These are phyloP conservation scores for Ceratocystiopsis sp. DNA, from an alignment of 2,329 filamentous ascomycete genomes.

Conservation along the genomic window DNA sequence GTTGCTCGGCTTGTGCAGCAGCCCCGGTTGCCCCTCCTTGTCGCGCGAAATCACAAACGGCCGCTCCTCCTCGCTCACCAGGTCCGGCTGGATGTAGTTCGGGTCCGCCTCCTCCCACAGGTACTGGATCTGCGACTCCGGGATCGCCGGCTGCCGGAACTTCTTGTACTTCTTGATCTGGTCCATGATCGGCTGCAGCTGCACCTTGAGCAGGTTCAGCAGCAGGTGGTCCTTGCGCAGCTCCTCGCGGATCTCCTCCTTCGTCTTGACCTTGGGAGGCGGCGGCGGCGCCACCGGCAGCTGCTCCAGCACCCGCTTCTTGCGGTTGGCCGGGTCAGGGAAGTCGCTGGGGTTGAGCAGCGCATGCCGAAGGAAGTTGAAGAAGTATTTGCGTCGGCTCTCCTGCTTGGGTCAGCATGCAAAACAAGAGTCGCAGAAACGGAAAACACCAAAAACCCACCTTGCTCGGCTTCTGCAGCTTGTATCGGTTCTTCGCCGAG, in stretches of 20 bases:
- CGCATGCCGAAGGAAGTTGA: slow-evolving; percentile 55
- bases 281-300: slow-evolving; percentile 60
- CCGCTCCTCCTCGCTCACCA: slow-evolving; percentile 39
- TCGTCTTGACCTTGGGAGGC: slow-evolving; percentile 49
- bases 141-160: slow-evolving; percentile 67
- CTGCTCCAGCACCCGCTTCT: slow-evolving; percentile 65
- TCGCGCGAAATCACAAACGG: slow-evolving; percentile 72
- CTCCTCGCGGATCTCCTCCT: slow-evolving; percentile 64
- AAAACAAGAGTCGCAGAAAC: slow-evolving; percentile 1
- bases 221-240: slow-evolving; percentile 69
- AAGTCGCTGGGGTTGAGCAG: slow-evolving; percentile 74
- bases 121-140: slow-evolving; percentile 58
- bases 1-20: slow-evolving; percentile 56
- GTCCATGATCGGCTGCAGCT: slow-evolving; percentile 91
- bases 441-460: slow-evolving; percentile 23
- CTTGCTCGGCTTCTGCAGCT: slow-evolving; percentile 48
- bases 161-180: slow-evolving; percentile 89
- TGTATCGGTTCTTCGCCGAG: slow-evolving; percentile 60
- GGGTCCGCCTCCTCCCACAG: slow-evolving; percentile 73
- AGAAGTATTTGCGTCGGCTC: slow-evolving; percentile 66
- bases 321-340: slow-evolving; percentile 70
- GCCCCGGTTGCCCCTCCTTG: slow-evolving; percentile 57
- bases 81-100: slow-evolving; percentile 41
- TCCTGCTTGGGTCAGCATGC: slow-evolving; percentile 21
- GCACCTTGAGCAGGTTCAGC: slow-evolving; percentile 74